Evolutionary conservation across 305 asterid species (phyloP).

Genomic region (Andrographis paniculata): DNA sequence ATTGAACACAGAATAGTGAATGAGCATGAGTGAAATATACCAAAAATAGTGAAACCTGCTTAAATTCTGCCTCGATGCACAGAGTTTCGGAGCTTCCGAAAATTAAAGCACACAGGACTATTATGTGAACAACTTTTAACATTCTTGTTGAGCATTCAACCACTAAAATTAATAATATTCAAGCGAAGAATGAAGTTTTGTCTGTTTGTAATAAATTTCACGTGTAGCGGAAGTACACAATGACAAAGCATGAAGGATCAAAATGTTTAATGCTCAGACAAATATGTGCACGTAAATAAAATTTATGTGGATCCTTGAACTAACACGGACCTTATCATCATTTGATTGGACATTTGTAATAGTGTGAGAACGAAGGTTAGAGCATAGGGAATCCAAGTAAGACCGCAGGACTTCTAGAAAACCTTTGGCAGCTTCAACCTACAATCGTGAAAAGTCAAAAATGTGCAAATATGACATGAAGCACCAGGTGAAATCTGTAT

Average conservation of each 20-base stretch:
- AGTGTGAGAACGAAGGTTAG: conserved; percentile 87
- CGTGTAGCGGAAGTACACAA: no score
- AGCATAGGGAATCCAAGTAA: conserved; percentile 81
- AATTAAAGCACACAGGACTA: not conserved
- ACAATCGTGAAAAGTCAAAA: conserved; percentile 19
- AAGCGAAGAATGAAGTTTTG: not conserved
- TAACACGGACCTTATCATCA: conserved; percentile 73
- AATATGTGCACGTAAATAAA: not conserved
- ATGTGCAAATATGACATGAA: conserved; percentile 6
- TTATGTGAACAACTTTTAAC: not conserved
- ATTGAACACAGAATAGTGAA: not conserved
- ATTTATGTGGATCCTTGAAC: not conserved
- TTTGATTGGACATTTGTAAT: conserved; percentile 98
- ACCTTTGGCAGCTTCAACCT: conserved; percentile 94
- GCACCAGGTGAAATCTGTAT: conserved; percentile 4
- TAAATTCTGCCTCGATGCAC: not conserved
- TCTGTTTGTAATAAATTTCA: no score
- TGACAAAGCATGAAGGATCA: no score
- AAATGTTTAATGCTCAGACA: no score
- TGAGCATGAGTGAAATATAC: not conserved
- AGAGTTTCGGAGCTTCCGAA: not conserved
- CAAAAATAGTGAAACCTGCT: not conserved
- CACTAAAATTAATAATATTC: not conserved
- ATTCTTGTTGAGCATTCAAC: not conserved
- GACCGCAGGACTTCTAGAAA: conserved; percentile 60